These are phyloP conservation scores for Didymellaceae sp. DNA, from an alignment of 2,329 filamentous ascomycete species.

Conservation along the genomic window DNA sequence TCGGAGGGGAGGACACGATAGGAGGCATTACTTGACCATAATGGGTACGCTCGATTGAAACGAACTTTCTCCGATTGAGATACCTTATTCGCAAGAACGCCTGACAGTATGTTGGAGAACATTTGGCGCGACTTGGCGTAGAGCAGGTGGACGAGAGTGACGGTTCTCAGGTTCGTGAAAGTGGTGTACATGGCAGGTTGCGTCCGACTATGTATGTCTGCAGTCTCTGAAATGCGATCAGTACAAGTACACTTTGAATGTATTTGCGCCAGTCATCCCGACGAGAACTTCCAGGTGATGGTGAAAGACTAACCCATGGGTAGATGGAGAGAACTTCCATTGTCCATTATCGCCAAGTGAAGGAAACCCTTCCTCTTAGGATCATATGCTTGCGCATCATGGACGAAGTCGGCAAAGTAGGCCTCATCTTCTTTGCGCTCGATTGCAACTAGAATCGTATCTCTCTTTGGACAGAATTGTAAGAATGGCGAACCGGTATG, in stretches of 20 bases:
- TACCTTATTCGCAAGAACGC: background rate
- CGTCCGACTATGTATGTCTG: background rate
- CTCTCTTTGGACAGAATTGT: constrained; percentile 14
- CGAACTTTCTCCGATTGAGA: background rate
- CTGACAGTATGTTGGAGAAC: background rate
- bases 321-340: constrained; percentile 6
- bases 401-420: constrained; percentile 16
- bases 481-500: constrained; percentile 2
- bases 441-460: constrained; percentile 11
- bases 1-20: constrained; percentile 9
- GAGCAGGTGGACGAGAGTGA: background rate
- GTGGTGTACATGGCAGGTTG: background rate
- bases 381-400: constrained; percentile 17
- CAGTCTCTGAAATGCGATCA: background rate
- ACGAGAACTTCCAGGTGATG: too few species aligned
- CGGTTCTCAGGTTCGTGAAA: background rate
- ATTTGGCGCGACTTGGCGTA: background rate
- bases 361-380: constrained; percentile 11
- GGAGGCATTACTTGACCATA: constrained; percentile 11
- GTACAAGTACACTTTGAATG: too few species aligned
- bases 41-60: constrained; percentile 15
- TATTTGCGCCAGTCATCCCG: too few species aligned
- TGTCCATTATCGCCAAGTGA: constrained; percentile 15
- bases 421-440: constrained; percentile 7
- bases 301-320: background rate